Evolutionary conservation across 805 yeast genomes (phyloP), one percentile per base, ranked within the genome.

Genomic region (Lipomyces sp.): DNA sequence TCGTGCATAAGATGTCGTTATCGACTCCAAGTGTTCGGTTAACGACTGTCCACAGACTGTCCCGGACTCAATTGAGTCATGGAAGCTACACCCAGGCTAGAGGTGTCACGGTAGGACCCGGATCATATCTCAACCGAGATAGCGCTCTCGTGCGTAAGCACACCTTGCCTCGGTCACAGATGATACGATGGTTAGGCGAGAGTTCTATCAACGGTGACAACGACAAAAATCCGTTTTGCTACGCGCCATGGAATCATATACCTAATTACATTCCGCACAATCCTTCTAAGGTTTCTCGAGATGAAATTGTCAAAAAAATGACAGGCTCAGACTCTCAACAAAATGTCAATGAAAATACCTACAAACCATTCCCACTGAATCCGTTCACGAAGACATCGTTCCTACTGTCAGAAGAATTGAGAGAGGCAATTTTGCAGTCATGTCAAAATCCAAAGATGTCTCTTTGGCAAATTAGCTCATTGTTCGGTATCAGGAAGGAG

Each of bases 321-420:
- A 75, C 64, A 75, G 76, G 56, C 73, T 67, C 69, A 66, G 72
- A 39, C 62, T 51, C 42, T 72, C 71, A 62, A 53, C 59, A 50
- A 59, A 63, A 42, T 8, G 4, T 51, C 54, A 62, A 34, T 33
- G 64, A 32, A 39, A 63, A 57, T 30, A 66, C 71, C 3, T 64
- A 73, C 70, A 87, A 85, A 67, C 99, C 99, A 18, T 94, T 95
- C 78, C 96, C 97, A 30, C 80, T 81, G 61, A 95, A 95, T 77
- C 79, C 82, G 32, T 82, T 82, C 76, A 88, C 95, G 68, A 81
- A 81, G 69, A 89, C 97, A 33, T 90, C 90, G 67, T 78, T 83
- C 37, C 80, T 85, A 54, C 78, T 94, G 15, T 79, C 90, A 34
- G 80, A 83, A 39, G 83, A 83, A 57, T 82, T 90, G 76, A 90